Percentiles rank a stretch among this genome's conserved stretches.
These are phyloP conservation scores for Papiliotrema nemorosa DNA, from an alignment of 1,284 basidiomycete species.

Conservation along the genomic window DNA sequence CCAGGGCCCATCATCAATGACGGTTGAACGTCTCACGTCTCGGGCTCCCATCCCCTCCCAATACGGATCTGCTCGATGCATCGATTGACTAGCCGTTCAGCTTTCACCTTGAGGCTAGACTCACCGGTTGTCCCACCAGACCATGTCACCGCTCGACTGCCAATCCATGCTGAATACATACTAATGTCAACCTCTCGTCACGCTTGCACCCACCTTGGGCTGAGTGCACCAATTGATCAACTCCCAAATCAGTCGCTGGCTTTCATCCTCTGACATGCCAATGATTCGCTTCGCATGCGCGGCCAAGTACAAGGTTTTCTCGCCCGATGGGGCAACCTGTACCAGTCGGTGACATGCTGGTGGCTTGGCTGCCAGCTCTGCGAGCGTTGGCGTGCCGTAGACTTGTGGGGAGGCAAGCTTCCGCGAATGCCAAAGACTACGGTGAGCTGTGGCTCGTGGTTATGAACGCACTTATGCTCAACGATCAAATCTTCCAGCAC, in stretches of 20 bases:
- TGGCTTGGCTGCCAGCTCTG: slow-evolving; percentile 1
- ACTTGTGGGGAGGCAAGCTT: slow-evolving; percentile 4
- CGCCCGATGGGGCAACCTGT: slow-evolving; percentile 1
- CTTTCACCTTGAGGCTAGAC: too few relatives aligned
- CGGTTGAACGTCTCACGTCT: too few relatives aligned
- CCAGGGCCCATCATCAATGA: too few relatives aligned
- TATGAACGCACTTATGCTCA: slow-evolving; percentile 3
- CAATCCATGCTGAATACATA: too few relatives aligned
- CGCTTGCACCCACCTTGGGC: too few relatives aligned
- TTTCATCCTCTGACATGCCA: slow-evolving; percentile 1
- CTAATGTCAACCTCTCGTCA: too few relatives aligned
- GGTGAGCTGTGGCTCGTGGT: background rate
- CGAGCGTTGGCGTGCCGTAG: background rate
- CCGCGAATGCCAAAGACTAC: slow-evolving; percentile 4
- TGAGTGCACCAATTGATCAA: slow-evolving; percentile 7
- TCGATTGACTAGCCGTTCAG: too few relatives aligned
- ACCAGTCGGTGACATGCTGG: slow-evolving; percentile 5
- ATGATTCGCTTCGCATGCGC: slow-evolving; percentile 3
- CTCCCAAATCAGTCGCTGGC: slow-evolving; percentile 7
- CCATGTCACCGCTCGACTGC: too few relatives aligned
- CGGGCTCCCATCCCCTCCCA: too few relatives aligned
- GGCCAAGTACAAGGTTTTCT: slow-evolving; percentile 1
- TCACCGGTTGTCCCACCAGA: too few relatives aligned
- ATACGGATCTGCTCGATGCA: too few relatives aligned
- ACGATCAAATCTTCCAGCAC: slow-evolving; percentile 6